Conservation (phyloP, 2,329 filamentous ascomycete genomes). For the Penicillium hordei region DNA sequence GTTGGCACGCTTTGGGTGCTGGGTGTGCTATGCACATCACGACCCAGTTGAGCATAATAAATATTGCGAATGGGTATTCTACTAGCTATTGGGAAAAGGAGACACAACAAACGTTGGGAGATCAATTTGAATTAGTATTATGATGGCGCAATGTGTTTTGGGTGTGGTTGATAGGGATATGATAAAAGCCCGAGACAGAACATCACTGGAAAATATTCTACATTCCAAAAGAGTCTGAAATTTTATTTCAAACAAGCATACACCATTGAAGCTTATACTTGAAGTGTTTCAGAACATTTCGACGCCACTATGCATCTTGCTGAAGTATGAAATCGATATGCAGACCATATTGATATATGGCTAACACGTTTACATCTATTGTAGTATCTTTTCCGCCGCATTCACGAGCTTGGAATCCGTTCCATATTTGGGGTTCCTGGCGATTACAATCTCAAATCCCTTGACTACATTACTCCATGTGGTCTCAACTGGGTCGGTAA, state of each 20-base stretch:
- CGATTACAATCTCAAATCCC: conserved; percentile 64
- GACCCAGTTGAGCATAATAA: background rate
- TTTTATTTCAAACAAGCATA: background rate
- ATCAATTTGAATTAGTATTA: background rate
- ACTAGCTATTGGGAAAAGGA: background rate
- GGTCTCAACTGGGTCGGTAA: conserved; percentile 60
- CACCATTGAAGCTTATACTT: background rate
- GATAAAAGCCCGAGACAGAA: background rate
- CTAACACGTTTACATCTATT: background rate
- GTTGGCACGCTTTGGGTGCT: background rate
- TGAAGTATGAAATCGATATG: background rate
- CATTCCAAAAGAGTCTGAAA: too few species aligned
- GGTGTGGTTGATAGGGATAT: background rate
- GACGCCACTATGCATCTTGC: conserved; percentile 2
- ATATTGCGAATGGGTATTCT: background rate
- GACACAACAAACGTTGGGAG: background rate
- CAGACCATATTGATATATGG: background rate
- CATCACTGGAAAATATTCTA: background rate
- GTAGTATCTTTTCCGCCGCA: background rate
- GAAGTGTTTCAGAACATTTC: background rate
- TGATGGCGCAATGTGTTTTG: background rate
- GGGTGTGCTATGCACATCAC: too few species aligned
- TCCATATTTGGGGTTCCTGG: conserved; percentile 19
- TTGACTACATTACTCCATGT: conserved; percentile 54
- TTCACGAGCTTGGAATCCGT: conserved; percentile 9